phyloP scores from a whole-genome alignment of 345 rosid species.

The Gossypium arboreum region DNA sequence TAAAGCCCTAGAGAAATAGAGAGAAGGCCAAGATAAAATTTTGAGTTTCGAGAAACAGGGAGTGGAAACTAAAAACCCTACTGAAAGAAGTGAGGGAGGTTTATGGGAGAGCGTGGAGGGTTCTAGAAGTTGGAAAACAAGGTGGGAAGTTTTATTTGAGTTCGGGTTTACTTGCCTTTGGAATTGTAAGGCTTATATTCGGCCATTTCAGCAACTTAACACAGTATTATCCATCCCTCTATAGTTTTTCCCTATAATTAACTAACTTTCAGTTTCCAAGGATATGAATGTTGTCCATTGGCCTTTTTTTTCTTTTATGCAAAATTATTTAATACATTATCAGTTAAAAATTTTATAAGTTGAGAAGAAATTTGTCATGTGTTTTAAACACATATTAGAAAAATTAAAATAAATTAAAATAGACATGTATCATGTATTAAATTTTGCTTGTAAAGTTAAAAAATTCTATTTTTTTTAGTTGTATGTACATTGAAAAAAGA shows the following conservation, averaged over 20 bases:
- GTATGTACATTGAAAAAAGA: too few species aligned
- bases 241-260: not conserved
- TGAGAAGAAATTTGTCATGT: too few species aligned
- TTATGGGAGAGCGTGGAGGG: slow-evolving; percentile 2
- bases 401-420: too few species aligned
- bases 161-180: not conserved
- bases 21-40: not conserved
- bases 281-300: too few species aligned
- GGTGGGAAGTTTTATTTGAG: not conserved
- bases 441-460: too few species aligned
- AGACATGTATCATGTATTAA: too few species aligned
- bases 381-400: too few species aligned
- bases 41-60: not conserved
- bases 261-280: not conserved
- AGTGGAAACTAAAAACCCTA: slow-evolving; percentile 52
- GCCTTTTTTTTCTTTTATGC: too few species aligned
- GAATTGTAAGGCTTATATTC: slow-evolving; percentile 31
- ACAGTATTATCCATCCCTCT: not conserved
- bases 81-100: not conserved
- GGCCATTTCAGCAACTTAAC: slow-evolving; percentile 30
- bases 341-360: too few species aligned
- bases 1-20: not conserved
- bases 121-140: slow-evolving; percentile 11
- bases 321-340: too few species aligned
- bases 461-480: too few species aligned